Evolutionary conservation across 192 early-diverging fungal genomes (phyloP), one percentile per base, ranked within the genome.

Genomic region (Coemansia sp.): DNA sequence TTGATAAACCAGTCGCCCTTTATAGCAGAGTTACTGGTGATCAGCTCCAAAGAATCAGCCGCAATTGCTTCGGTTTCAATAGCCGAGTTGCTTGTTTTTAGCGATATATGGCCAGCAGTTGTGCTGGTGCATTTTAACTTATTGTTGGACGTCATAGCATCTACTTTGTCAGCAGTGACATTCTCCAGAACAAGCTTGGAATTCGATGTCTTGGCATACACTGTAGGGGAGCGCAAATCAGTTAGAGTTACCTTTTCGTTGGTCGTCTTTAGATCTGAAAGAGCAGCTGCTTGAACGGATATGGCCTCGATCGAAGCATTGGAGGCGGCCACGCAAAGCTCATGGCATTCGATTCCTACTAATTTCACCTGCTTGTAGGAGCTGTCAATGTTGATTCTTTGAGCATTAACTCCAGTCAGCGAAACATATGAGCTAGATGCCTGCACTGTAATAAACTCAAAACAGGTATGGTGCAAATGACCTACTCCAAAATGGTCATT

Each of bases 391-490:
- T 14, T 47, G 26, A 47, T 47, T 26, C 45, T 19, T 14, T 21
- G 18, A 23, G 21, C 45, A 26, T 28, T 47, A 14, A 47, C 23
- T 12, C 13, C 21, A 13, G 37, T 19, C 38, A 72, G 36, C 3
- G 38, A 30, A 3, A 72, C 54, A 16, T 58, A 61, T n/a, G 50
- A 43, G n/a, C 61, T 65, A 14, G 58, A 35, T 0, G 63, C 52
- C 40, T 49, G 51, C 39, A 54, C 20, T 12, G 42, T 20, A 15
- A 72, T 30, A 10, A 44, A 41, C 16, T 36, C 44, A 37, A 72
- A 72, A 37, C 21, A 35, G 20, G 65, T 62, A 37, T 65, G 57
- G 43, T 33, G 44, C 15, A 72, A 26, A 13, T 52, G 44, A 6
- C 43, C 45, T 43, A 65, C 58, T 12, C 57, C 59, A 6, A 57